Evolutionary conservation across 768 basidiomycete species (phyloP), one percentile per base, ranked within the genome.

Genomic region (Agaricus subrufescens): DNA sequence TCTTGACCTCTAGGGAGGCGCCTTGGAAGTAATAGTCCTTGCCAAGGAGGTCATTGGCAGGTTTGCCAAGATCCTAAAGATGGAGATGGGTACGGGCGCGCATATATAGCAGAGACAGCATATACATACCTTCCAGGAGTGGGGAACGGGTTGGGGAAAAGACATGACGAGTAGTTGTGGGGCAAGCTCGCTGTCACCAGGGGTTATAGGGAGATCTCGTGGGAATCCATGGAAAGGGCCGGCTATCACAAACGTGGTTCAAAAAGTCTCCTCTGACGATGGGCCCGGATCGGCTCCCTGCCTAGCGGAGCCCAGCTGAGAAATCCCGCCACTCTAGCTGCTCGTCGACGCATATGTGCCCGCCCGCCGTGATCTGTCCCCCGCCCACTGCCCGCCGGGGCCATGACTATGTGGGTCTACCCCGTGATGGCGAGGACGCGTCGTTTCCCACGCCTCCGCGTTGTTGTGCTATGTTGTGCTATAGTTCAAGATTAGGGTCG

Each of bases 21-120:
- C 83, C 84, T 52, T 76, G 70, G 84, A 92, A 87, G 65, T 83
- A 86, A 80, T 85, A 98, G 80, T 99, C 97, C 80, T 88, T 94
- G 71, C 80, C 79, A 65, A 99, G 81, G 61, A 98, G 76, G 83
- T 98, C 96, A 67, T 86, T 91, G 74, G 94, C 92, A 63, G 94
- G 94, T 84, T 98, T 98, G 75, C 96, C 96, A 64, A 94, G 87
- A 73, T 94, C 91, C 91, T 94, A 39, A 43, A 26, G n/a, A n/a
- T 56, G 27, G 60, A 63, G 59, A 55, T 59, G 43, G 29, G 25
- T 39, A 10, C 29, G 26, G n/a, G 3, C 43, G 7, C 8, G 27
- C 19, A 19, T 19, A 19, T 14, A 2, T 25, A 43, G 44, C n/a
- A 34, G 4, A 30, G 38, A 27, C 26, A 29, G 14, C 52, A 48